These are phyloP conservation scores for Xylaria sp. DNA, from an alignment of 2,329 filamentous ascomycete species.

Conservation along the genomic window DNA sequence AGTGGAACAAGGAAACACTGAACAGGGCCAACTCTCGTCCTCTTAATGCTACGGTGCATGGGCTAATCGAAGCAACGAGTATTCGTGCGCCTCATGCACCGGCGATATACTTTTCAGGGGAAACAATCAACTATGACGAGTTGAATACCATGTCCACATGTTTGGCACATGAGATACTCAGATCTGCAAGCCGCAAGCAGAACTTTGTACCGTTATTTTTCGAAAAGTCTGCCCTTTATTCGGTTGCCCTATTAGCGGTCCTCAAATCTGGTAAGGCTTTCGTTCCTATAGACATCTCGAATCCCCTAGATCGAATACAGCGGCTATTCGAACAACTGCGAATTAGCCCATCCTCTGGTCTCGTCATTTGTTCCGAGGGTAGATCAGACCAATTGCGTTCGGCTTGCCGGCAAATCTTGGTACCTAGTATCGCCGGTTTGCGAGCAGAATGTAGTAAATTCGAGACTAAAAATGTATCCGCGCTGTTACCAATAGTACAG, in stretches of 20 bases:
- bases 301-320: constrained; percentile 16
- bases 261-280: constrained; percentile 19
- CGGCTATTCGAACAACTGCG: constrained; percentile 16
- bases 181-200: constrained; percentile 2
- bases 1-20: constrained; percentile 15
- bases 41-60: constrained; percentile 5
- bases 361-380: constrained; percentile 13
- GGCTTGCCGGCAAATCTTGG: neutral
- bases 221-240: constrained; percentile 17
- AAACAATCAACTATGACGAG: neutral
- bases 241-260: constrained; percentile 15
- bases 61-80: constrained; percentile 8
- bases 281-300: constrained; percentile 24
- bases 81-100: constrained; percentile 3
- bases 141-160: constrained; percentile 11
- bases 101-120: constrained; percentile 6
- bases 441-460: neutral
- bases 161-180: constrained; percentile 4
- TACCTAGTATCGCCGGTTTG: constrained; percentile 7
- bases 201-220: constrained; percentile 9
- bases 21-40: neutral
- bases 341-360: constrained; percentile 16
- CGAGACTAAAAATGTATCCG: neutral
- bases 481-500: constrained; percentile 12
- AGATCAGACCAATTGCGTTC: constrained; percentile 12